Conservation (phyloP, 2,329 filamentous ascomycete species). For the Bipolaris victoriae region DNA sequence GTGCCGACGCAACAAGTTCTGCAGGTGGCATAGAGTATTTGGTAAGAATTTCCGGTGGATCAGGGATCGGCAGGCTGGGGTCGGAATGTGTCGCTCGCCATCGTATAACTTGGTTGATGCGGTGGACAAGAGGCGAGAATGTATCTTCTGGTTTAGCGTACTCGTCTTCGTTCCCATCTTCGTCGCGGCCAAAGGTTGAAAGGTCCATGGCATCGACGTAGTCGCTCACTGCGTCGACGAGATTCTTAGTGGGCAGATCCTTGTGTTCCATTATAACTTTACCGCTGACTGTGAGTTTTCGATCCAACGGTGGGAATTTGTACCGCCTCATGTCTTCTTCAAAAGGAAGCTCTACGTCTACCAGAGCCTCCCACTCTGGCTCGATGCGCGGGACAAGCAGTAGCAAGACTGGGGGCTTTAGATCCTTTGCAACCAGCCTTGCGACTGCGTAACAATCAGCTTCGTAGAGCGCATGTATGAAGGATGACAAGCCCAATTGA, state of each 20-base stretch:
- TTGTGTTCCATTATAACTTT: constrained; percentile 81
- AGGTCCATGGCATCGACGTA: constrained; percentile 96
- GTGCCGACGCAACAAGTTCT: constrained; percentile 66
- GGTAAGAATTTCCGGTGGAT: constrained; percentile 57
- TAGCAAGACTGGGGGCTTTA: constrained; percentile 76
- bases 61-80: constrained; percentile 65
- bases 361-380: constrained; percentile 78
- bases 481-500: constrained; percentile 81
- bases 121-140: constrained; percentile 85
- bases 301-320: constrained; percentile 87
- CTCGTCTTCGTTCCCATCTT: constrained; percentile 69
- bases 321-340: constrained; percentile 91
- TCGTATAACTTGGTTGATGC: constrained; percentile 83
- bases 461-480: constrained; percentile 86
- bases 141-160: constrained; percentile 80
- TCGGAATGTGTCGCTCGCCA: constrained; percentile 78
- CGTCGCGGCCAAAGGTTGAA: constrained; percentile 71
- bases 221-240: constrained; percentile 82
- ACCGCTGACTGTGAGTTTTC: constrained; percentile 84
- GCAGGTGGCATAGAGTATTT: constrained; percentile 76
- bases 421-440: constrained; percentile 82
- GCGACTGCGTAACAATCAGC: constrained; percentile 85
- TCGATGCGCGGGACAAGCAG: constrained; percentile 83
- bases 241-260: constrained; percentile 75
- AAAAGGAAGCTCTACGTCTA: constrained; percentile 90